phyloP scores from a whole-genome alignment of 2,329 filamentous ascomycete genomes.

The Thielaviopsis euricoi region DNA sequence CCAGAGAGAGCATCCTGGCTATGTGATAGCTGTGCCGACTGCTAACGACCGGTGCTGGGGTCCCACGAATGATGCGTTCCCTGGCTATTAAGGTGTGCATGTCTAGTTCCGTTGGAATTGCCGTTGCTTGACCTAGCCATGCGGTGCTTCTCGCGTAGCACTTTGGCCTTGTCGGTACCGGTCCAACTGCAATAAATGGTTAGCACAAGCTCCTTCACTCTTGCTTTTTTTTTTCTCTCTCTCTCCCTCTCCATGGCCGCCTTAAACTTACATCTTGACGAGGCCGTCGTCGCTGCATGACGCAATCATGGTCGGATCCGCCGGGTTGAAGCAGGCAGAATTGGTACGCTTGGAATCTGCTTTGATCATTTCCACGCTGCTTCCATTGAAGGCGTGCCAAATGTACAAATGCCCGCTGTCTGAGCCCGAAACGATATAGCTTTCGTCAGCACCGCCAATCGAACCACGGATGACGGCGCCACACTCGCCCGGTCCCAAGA shows the following conservation, averaged over 20 bases:
- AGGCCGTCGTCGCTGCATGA: slow-evolving; percentile 77
- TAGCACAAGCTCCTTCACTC: too few species aligned
- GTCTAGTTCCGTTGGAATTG: background rate
- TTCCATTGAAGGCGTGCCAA: slow-evolving; percentile 76
- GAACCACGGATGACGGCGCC: slow-evolving; percentile 64
- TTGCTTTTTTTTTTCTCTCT: too few species aligned
- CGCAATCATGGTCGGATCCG: slow-evolving; percentile 68
- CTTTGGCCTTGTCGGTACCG: background rate
- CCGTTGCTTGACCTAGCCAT: background rate
- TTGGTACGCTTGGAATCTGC: slow-evolving; percentile 71
- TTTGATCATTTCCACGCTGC: slow-evolving; percentile 56
- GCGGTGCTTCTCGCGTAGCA: background rate
- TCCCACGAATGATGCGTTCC: background rate
- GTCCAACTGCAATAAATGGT: background rate
- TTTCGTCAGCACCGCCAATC: slow-evolving; percentile 83
- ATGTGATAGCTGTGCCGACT: background rate
- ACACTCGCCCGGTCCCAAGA: slow-evolving; percentile 57
- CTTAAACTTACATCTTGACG: slow-evolving; percentile 60
- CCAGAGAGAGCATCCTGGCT: background rate
- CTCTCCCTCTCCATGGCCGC: too few species aligned
- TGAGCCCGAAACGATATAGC: slow-evolving; percentile 80
- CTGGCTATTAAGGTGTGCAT: background rate
- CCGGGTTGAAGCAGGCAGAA: slow-evolving; percentile 76
- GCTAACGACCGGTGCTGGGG: background rate
- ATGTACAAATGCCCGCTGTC: slow-evolving; percentile 68